Base-by-base conservation (phyloP, 495 filamentous ascomycete species). In the Xylaria telfairii region DNA sequence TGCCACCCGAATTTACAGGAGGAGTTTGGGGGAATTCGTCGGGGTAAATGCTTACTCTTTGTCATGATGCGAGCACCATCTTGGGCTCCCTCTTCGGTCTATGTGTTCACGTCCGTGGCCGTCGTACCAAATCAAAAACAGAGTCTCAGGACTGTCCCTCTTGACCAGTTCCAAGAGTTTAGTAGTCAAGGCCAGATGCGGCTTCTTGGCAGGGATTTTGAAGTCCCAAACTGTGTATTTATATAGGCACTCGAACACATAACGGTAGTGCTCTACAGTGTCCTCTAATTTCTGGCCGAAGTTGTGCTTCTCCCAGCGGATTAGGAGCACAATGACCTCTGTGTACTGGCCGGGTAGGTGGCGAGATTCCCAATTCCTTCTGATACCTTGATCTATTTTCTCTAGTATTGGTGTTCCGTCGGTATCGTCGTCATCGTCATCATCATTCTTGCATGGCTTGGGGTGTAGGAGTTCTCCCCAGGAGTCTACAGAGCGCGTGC, bases 51-150 rank as follows among this genome's bases (percentile, higher is more conserved):
- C 60, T 47, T 32, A 46, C 60, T 63, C 26, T 2, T 10, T 4
- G 30, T 44, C 24, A 1, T 17, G 21, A n/a, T 46, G 60, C 2
- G 60, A 63, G 13, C 4, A 46, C 60, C 60, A 63, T 10, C 24
- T 63, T 1, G 60, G 60, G 2, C 24, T 3, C 0, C 60, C 60
- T 21, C 39, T 63, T 46, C 41, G 60, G 3, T 63, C 60, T n/a
- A 8, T 3, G 17, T 47, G 60, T 32, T 63, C 60, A 7, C 0
- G 12, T 2, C 41, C 60, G 17, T 63, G 60, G 24, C 60, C 60
- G 9, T 63, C 60, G 26, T 63, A 63, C 60, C 60, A 63, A 7
- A 63, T 63, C 3, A 63, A 12, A 32, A 63, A 63, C 12, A 63
- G 24, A 3, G 39, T 46, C 1, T 63, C 60, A 3, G 60, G 41